Base-by-base conservation (phyloP, 352 stramenopile species). In the Albugo candida region DNA sequence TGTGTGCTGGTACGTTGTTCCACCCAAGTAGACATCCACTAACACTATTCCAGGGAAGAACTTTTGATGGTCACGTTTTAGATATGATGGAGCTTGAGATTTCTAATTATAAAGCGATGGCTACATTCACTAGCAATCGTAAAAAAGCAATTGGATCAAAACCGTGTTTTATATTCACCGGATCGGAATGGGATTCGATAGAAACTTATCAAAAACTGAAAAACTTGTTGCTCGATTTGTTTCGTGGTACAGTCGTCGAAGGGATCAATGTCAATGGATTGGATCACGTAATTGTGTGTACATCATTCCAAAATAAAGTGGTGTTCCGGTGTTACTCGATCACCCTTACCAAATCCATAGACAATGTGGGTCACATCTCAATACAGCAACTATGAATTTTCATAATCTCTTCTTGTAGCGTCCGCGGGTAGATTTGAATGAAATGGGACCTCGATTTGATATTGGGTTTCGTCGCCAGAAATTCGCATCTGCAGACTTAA, bases 81-180 rank as follows among this genome's bases (percentile, higher is more conserved):
- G 95, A 99, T 64, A 95, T 98, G 64, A 82, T 98, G 49, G 95
- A 99, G 77, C 65, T 99, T 16, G 86, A 84, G 19, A 88, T 99
- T 49, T 75, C 92, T 27, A 83, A 95, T 47, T 98, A 97, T 59
- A 93, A 96, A 54, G 78, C 81, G 14, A 81, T 98, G 31, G 77
- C 83, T 31, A 85, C 85, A 50, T 97, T 98, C 60, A 86, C 85
- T 57, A 83, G 70, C 67, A 87, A 91, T 57, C 86, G 72, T 55
- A 91, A 91, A 66, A 87, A 87, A 56, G 78, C 77, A n/a, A 72
- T 93, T 14, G 88, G 93, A 43, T 96, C 77, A 46, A 98, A 97
- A 73, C 91, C 92, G 46, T 81, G 89, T 57, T 85, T 98, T 45
- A 70, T 97, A 35, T 98, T 98, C 64, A 68, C 81, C 1, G 94